These are phyloP conservation scores for Nothophytophthora sp. DNA, from an alignment of 352 stramenopile species.

Conservation along the genomic window DNA sequence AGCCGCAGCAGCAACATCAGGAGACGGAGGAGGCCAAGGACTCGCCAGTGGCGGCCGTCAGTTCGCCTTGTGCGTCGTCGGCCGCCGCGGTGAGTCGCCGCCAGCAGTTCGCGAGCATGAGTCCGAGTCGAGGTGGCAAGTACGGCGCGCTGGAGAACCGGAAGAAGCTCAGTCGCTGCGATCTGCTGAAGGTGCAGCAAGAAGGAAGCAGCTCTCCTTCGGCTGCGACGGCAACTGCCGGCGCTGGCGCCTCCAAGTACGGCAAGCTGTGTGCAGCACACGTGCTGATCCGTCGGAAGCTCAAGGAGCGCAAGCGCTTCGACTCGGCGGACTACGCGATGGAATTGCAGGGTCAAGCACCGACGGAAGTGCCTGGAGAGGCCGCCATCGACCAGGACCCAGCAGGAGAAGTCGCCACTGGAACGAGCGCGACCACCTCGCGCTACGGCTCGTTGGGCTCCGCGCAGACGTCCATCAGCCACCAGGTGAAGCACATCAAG, in stretches of 20 bases:
- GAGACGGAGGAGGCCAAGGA: no score
- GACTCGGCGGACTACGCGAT: conserved; percentile 83
- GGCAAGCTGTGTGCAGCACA: conserved; percentile 66
- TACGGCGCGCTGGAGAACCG: conserved; percentile 42
- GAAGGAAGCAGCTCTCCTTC: conserved; percentile 1
- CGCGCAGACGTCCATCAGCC: conserved; percentile 36
- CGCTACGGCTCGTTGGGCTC: conserved; percentile 7
- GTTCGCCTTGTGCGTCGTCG: conserved; percentile 48
- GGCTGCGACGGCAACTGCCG: background rate
- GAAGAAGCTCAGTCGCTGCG: conserved; percentile 29
- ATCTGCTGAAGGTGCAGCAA: conserved; percentile 37
- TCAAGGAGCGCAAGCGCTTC: conserved; percentile 84
- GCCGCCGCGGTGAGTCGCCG: conserved; percentile 8
- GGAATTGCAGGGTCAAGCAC: conserved; percentile 53
- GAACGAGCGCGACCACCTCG: background rate
- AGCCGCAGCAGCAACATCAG: no score
- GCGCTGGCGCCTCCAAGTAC: conserved; percentile 44
- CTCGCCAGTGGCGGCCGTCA: conserved; percentile 33
- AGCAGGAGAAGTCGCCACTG: no score
- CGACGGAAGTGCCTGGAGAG: conserved; percentile 24
- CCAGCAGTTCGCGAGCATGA: conserved; percentile 53
- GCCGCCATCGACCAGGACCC: conserved; percentile 6
- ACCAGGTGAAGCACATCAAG: conserved; percentile 82
- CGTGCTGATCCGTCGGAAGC: conserved; percentile 76
- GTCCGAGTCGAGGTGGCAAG: conserved; percentile 45